Evolutionary conservation across 352 stramenopile genomes (phyloP).

Genomic region (Globisporangium polare): DNA sequence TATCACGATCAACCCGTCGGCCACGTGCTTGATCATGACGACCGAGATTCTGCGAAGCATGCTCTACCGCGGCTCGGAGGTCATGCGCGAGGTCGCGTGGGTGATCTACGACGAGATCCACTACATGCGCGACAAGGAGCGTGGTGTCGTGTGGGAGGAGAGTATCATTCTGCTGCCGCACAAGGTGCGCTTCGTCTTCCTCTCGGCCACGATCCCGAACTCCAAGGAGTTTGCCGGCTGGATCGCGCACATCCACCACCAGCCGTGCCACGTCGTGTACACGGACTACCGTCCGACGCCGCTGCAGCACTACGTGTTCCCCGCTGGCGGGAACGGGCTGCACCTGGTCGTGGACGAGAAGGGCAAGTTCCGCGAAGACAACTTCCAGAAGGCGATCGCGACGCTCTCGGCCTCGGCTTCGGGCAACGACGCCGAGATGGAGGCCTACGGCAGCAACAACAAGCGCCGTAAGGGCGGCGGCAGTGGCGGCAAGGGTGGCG

Average conservation of each 20-base stretch:
- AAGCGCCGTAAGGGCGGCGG: constrained; percentile 56
- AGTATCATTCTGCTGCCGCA: constrained; percentile 98
- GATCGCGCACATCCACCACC: constrained; percentile 99
- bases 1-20: constrained; percentile 99
- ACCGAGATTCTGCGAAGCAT: constrained; percentile 98
- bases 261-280: constrained; percentile 99
- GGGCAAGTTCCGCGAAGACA: constrained; percentile 97
- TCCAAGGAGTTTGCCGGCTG: constrained; percentile 95
- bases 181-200: constrained; percentile 98
- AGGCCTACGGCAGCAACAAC: constrained; percentile 73
- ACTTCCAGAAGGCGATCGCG: constrained; percentile 94
- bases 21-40: constrained; percentile 97
- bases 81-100: constrained; percentile 98
- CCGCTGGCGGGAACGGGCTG: constrained; percentile 93
- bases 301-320: constrained; percentile 99
- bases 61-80: constrained; percentile 97
- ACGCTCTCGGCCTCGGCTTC: constrained; percentile 53
- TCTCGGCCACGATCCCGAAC: constrained; percentile 99
- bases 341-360: constrained; percentile 99
- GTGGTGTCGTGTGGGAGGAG: constrained; percentile 98
- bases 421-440: constrained; percentile 74
- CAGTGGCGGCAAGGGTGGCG: constrained; percentile 18
- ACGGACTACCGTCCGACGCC: constrained; percentile 99
- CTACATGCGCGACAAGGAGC: constrained; percentile 99
- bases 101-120: constrained; percentile 99